A percentile compares a stretch with the other conserved stretches of the same genome.
phyloP scores from a whole-genome alignment of 192 early-diverging fungal genomes.

The Podila horticola region DNA sequence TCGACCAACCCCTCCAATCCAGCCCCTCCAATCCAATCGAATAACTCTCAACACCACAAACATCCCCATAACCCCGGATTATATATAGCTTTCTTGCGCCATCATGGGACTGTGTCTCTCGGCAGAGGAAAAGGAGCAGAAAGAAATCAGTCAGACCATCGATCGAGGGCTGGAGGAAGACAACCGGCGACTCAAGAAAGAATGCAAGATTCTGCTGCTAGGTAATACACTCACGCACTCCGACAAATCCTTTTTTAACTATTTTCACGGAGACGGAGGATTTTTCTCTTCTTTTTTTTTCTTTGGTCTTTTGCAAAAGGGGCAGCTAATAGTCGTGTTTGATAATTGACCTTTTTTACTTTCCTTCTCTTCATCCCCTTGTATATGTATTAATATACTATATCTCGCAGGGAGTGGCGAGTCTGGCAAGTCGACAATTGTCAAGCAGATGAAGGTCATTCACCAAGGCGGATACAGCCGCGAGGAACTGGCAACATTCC shows the following conservation, averaged over 20 bases:
- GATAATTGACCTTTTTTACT: background rate
- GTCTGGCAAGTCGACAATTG: slow-evolving; percentile 95
- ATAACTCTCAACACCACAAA: background rate
- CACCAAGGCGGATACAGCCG: slow-evolving; percentile 90
- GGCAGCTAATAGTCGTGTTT: background rate
- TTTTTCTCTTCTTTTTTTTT: background rate
- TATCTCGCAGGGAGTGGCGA: background rate
- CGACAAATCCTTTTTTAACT: too few relatives aligned
- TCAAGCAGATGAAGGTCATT: slow-evolving; percentile 99
- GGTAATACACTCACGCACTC: slow-evolving; percentile 47
- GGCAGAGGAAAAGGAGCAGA: slow-evolving; percentile 59
- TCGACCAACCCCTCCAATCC: too few relatives aligned
- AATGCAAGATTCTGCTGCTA: slow-evolving; percentile 74
- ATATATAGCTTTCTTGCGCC: background rate
- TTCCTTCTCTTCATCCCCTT: background rate
- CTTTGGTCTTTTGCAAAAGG: background rate
- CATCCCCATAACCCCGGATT: background rate
- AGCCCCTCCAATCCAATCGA: background rate
- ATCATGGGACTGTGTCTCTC: slow-evolving; percentile 70
- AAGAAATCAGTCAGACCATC: slow-evolving; percentile 58
- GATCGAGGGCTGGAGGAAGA: slow-evolving; percentile 69
- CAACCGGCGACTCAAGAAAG: slow-evolving; percentile 59
- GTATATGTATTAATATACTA: background rate
- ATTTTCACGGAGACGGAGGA: too few relatives aligned
- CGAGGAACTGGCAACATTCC: slow-evolving; percentile 80